These are phyloP conservation scores for Crithidia brevicula DNA, from an alignment of 208 protist genomes.

Conservation along the genomic window DNA sequence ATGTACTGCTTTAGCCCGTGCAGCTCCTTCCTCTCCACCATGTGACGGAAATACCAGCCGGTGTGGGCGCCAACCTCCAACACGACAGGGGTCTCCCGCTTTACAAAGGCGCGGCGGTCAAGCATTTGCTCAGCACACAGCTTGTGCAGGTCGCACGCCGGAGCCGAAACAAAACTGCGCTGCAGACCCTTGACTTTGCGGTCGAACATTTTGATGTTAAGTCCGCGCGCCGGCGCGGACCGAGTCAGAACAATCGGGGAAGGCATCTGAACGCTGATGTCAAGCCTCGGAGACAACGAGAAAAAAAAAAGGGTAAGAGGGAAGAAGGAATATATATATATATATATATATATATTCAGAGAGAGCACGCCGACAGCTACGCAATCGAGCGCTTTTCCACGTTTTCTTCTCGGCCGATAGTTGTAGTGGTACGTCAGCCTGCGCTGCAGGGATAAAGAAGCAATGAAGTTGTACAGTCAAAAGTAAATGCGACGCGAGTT, in stretches of 20 bases:
- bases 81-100: constrained; percentile 84
- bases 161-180: constrained; percentile 61
- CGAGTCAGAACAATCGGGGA: constrained; percentile 78
- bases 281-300: background rate
- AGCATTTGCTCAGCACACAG: constrained; percentile 85
- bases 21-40: constrained; percentile 81
- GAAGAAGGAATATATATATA: background rate
- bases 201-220: constrained; percentile 82
- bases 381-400: too few species aligned
- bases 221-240: constrained; percentile 55
- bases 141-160: constrained; percentile 84
- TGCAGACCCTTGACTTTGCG: constrained; percentile 82
- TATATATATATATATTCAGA: too few species aligned
- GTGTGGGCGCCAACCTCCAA: constrained; percentile 87
- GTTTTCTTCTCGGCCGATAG: too few species aligned
- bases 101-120: constrained; percentile 82
- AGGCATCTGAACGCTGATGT: too few species aligned
- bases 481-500: too few species aligned
- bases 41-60: constrained; percentile 89
- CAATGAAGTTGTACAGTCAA: too few species aligned
- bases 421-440: too few species aligned
- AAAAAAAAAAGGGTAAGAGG: background rate
- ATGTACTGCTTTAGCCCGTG: constrained; percentile 92
- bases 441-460: too few species aligned
- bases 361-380: too few species aligned